A percentile compares a stretch with the other conserved stretches of the same genome.
phyloP scores from a whole-genome alignment of 495 filamentous ascomycete species.

The Aspergillus carlsbadensis region DNA sequence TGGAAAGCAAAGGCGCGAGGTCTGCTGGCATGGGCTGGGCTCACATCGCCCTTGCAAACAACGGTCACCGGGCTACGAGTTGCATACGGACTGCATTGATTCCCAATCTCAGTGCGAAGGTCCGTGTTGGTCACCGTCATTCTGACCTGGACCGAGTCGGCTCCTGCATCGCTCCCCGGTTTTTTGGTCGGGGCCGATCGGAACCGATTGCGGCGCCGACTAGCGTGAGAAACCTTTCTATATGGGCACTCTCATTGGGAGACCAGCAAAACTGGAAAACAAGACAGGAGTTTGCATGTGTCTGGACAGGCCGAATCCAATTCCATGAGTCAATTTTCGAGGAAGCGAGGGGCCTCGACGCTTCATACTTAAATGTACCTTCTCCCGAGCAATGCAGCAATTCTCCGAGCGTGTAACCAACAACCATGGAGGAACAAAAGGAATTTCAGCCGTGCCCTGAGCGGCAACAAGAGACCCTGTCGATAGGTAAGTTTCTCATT shows the following conservation, averaged over 20 bases:
- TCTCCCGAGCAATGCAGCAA: background rate
- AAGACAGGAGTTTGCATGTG: constrained; percentile 2
- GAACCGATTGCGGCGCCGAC: background rate
- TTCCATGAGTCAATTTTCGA: constrained; percentile 1
- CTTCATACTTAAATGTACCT: constrained; percentile 2
- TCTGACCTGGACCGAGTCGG: background rate
- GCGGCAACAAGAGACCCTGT: background rate
- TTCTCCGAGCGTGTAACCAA: background rate
- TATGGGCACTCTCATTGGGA: constrained; percentile 10
- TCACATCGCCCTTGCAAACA: background rate
- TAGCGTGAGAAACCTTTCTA: constrained; percentile 1
- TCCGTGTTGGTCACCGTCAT: background rate
- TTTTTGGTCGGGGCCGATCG: constrained; percentile 26
- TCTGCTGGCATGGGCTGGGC: background rate
- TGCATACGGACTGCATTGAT: background rate
- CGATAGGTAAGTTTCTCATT: background rate
- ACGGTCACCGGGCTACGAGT: background rate
- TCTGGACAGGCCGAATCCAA: constrained; percentile 11
- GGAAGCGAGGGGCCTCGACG: background rate
- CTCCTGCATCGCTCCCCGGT: constrained; percentile 15
- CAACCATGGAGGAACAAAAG: constrained; percentile 1
- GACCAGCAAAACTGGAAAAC: background rate
- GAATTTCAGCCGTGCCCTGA: background rate
- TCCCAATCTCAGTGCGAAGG: background rate
- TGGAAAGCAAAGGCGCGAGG: background rate